These are phyloP conservation scores for Alternaria atra DNA, from an alignment of 2,329 filamentous ascomycete genomes.

Conservation along the genomic window DNA sequence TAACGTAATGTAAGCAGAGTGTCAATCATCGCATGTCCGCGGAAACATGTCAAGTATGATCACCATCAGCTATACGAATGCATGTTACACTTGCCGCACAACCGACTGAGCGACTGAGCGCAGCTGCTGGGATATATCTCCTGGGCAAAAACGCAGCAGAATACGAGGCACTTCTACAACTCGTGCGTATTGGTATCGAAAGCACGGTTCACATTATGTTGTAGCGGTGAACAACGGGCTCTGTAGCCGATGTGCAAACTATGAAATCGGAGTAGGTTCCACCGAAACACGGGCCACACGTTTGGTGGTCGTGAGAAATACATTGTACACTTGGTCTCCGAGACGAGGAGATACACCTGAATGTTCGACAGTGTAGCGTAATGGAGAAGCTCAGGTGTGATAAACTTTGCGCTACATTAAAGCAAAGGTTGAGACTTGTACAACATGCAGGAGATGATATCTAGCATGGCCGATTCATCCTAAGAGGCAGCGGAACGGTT, in stretches of 20 bases:
- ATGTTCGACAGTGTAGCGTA: background rate
- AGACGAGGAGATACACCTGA: background rate
- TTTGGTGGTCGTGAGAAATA: background rate
- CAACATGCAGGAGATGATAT: constrained; percentile 1
- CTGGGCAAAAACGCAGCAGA: background rate
- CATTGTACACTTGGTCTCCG: background rate
- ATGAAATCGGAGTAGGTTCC: background rate
- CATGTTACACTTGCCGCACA: background rate
- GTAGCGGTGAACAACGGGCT: background rate
- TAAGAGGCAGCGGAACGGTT: background rate
- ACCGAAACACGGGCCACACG: background rate
- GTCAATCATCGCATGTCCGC: background rate
- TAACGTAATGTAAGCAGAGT: background rate
- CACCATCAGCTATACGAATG: background rate
- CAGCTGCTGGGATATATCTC: background rate
- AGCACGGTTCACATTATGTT: background rate
- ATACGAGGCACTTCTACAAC: background rate
- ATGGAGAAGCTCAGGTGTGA: background rate
- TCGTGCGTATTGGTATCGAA: background rate
- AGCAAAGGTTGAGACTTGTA: background rate
- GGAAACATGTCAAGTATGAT: background rate
- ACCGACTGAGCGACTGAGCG: background rate
- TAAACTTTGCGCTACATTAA: background rate
- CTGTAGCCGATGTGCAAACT: background rate
- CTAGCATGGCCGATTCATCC: background rate